Evolutionary conservation across 768 basidiomycete genomes (phyloP).

Genomic region (Pulveroboletus sp.): DNA sequence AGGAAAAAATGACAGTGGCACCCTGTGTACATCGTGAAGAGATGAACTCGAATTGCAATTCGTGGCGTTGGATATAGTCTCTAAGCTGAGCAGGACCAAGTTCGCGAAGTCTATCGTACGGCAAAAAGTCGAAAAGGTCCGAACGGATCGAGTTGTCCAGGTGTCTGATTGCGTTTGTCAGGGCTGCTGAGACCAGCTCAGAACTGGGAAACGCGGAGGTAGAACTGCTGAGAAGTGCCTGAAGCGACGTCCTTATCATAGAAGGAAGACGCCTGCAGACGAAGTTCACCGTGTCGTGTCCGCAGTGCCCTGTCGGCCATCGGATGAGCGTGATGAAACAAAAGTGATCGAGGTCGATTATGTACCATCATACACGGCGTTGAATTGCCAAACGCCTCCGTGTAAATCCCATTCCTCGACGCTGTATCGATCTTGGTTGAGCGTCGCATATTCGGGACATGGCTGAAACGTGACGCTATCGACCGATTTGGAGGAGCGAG

Average conservation of each 20-base stretch:
- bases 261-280: conserved; percentile 38
- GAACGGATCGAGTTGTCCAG: conserved; percentile 43
- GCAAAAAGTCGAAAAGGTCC: conserved; percentile 43
- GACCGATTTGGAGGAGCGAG: conserved; percentile 31
- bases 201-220: conserved; percentile 22
- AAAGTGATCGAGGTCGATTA: conserved; percentile 2
- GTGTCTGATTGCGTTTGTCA: conserved; percentile 36
- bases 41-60: conserved; percentile 35
- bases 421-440: conserved; percentile 41
- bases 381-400: conserved; percentile 41
- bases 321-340: conserved; percentile 23
- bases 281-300: conserved; percentile 46
- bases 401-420: conserved; percentile 40
- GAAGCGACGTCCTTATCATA: conserved; percentile 39
- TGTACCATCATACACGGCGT: conserved; percentile 46
- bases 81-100: conserved; percentile 39
- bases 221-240: conserved; percentile 29
- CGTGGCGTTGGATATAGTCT: conserved; percentile 35
- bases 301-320: conserved; percentile 40
- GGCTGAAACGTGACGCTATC: conserved; percentile 45
- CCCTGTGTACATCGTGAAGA: conserved; percentile 34
- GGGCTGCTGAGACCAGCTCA: conserved; percentile 36
- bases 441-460: conserved; percentile 32
- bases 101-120: conserved; percentile 32
- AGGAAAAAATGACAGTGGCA: conserved; percentile 30